Base-by-base conservation (phyloP, 768 basidiomycete genomes). In the Megacollybia marginata region DNA sequence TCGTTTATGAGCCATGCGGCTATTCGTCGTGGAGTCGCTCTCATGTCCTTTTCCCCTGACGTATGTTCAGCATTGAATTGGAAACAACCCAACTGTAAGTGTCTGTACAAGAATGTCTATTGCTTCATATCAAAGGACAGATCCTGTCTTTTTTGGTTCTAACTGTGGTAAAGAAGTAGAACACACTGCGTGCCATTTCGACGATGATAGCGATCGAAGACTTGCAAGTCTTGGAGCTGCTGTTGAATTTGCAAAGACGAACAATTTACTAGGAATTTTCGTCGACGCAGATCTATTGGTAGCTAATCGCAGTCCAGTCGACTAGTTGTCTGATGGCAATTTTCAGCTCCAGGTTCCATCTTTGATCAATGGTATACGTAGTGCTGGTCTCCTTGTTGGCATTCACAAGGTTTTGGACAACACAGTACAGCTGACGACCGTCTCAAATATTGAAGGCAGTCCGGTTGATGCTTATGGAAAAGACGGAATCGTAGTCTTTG, bases 71-170 rank as follows among this genome's bases (percentile, higher is more conserved):
- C 89, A 13, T 66, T 97, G 49, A 98, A 99, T 60, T 98, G 95
- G 96, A 99, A 99, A 67, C 95, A 99, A 66, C 95, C 95, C 11
- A 98, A 98, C 65, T 98, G 95, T 92, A 69, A 67, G 82, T 67
- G 33, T 34, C 20, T 38, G 45, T 44, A 55, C 55, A 19, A 2
- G 15, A 44, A 13, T 31, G 44, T 13, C 5, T 44, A 23, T 16
- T 13, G 44, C 5, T 44, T 16, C 13, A 44, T 23, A 5, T 5
- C 13, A 16, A 38, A 49, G 48, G 46, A 33, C 33, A 92, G 92
- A 95, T 75, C 92, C 95, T 48, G 94, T 98, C 34, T 96, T 98
- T 71, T 90, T 96, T 64, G 83, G 88, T 8, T 87, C 89, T 7
- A 82, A 82, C 57, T 97, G 94, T 62, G 92, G 93, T 23, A 78